Percentiles rank a stretch among this genome's conserved stretches.
These are phyloP conservation scores for Rhodocollybia butyracea DNA, from an alignment of 768 basidiomycete genomes.

Conservation along the genomic window DNA sequence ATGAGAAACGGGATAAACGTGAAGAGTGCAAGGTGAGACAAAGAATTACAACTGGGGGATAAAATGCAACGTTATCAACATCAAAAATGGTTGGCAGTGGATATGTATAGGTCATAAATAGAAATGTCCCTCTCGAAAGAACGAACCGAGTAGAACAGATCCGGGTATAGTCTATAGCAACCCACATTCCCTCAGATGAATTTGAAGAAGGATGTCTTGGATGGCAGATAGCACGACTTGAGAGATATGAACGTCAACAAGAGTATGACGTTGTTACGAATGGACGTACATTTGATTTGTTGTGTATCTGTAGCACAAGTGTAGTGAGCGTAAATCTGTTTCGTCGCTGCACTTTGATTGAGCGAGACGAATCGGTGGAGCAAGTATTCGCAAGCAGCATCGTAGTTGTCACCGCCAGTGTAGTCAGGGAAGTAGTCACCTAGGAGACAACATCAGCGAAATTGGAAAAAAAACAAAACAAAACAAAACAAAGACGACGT, in stretches of 20 bases:
- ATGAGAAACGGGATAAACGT: too few relatives aligned
- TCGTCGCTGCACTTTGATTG: slow-evolving; percentile 85
- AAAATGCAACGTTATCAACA: too few relatives aligned
- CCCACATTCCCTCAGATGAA: slow-evolving; percentile 84
- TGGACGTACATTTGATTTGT: slow-evolving; percentile 77
- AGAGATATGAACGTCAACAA: slow-evolving; percentile 23
- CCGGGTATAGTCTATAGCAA: too few relatives aligned
- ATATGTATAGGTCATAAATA: too few relatives aligned
- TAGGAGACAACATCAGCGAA: neutral
- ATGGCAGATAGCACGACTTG: slow-evolving; percentile 80
- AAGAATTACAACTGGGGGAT: too few relatives aligned
- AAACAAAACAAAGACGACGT: slow-evolving; percentile 39
- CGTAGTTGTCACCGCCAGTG: slow-evolving; percentile 81
- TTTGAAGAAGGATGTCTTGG: slow-evolving; percentile 84
- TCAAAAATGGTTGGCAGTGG: too few relatives aligned
- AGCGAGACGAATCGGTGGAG: slow-evolving; percentile 80
- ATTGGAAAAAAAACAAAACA: neutral
- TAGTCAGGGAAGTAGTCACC: slow-evolving; percentile 91
- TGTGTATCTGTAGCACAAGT: slow-evolving; percentile 95
- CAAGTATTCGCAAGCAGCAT: slow-evolving; percentile 80
- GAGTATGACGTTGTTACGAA: slow-evolving; percentile 56
- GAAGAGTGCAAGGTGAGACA: too few relatives aligned
- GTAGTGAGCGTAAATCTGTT: slow-evolving; percentile 90
- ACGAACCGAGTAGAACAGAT: too few relatives aligned
- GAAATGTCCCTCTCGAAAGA: too few relatives aligned